Evolutionary conservation across 768 basidiomycete species (phyloP), one percentile per base, ranked within the genome.

Genomic region (Boletus coccyginus): DNA sequence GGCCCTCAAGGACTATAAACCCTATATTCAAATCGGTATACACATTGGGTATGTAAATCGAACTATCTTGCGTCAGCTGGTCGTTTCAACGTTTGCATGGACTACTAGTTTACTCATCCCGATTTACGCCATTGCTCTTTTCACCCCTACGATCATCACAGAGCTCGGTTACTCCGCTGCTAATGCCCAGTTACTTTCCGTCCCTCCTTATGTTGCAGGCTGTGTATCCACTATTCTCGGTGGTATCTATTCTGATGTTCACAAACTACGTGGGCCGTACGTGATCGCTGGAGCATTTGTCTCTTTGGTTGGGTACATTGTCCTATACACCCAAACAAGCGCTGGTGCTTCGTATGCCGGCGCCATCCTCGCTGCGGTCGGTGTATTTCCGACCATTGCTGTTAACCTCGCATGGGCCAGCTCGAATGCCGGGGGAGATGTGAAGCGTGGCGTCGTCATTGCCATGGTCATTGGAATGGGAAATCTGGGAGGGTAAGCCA

Each of bases 391-490:
- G 1, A 77, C 76, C 7, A 73, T 84, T 50, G 73, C 71, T 29
- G 71, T 83, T 21, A 63, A 66, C 31, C 66, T 86, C 2, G 81
- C 82, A 36, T 86, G 85, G 85, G 78, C 73, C 2, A 74, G 77
- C 3, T 78, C 79, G 8, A 81, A 83, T 51, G 77, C 80, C 0
- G 84, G 84, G 21, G 82, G 84, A 24, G 82, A 82, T 61, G 56
- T 80, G 47, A 79, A 81, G 61, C 75, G 77, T 53, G 84, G 76
- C 24, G 74, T 84, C 13, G 74, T 75, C 13, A 57, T 84, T 36
- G 85, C 80, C 6, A 75, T 81, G 73, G 76, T 84, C 17, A 77
- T 81, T 50, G 81, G 81, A 29, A 39, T 80, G 10, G 83, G 80
- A 21, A 86, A 85, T 56, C 68, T 85, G 11, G 83, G 83, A 57